Conservation (phyloP, 2,329 filamentous ascomycete genomes). For the Colletotrichum costaricense region DNA sequence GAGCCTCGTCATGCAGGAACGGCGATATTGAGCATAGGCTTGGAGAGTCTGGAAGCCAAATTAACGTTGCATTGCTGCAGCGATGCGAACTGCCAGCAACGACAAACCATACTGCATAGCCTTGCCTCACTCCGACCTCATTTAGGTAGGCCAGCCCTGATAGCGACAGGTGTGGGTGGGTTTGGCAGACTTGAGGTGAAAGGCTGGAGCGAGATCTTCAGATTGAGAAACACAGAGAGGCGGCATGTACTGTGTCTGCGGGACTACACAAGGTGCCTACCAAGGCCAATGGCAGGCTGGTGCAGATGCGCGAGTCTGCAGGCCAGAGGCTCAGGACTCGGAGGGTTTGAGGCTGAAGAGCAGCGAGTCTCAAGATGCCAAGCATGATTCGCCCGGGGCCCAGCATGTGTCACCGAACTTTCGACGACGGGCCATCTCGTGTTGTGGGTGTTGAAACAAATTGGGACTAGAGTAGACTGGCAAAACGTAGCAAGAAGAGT, state of each 20-base stretch:
- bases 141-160: background rate
- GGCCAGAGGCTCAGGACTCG: constrained; percentile 7
- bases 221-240: constrained; percentile 22
- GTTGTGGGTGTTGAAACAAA: constrained; percentile 31
- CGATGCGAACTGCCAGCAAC: background rate
- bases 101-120: background rate
- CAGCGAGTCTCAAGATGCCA: constrained; percentile 33
- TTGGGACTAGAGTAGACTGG: background rate
- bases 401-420: constrained; percentile 28
- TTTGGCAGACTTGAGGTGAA: constrained; percentile 24
- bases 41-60: constrained; percentile 3
- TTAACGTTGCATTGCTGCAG: constrained; percentile 28
- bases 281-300: too few species aligned
- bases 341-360: constrained; percentile 32
- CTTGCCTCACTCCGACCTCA: background rate
- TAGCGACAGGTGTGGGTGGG: background rate
- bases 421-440: constrained; percentile 22
- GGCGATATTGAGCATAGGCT: background rate
- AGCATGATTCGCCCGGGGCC: constrained; percentile 23
- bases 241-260: background rate
- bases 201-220: constrained; percentile 32
- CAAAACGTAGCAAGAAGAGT: background rate
- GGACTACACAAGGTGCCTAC: background rate
- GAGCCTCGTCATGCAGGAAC: constrained; percentile 12
- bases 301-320: constrained; percentile 7